phyloP scores from a whole-genome alignment of 768 basidiomycete genomes.

The Mycena vulgaris region DNA sequence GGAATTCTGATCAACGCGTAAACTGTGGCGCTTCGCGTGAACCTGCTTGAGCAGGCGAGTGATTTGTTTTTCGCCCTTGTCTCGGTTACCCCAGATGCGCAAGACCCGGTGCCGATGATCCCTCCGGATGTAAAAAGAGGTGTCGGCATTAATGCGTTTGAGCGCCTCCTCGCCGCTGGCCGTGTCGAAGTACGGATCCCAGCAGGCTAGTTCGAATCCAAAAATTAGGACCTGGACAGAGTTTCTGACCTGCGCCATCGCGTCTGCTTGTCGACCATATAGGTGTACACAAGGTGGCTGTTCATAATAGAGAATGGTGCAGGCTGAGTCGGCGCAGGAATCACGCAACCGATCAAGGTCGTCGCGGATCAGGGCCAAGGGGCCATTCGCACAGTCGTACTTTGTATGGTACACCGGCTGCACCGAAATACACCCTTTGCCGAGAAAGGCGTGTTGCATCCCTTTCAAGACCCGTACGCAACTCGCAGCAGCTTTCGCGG shows the following conservation, averaged over 20 bases:
- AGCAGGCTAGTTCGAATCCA: conserved; percentile 21
- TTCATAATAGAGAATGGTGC: conserved; percentile 15
- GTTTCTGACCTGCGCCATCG: neutral
- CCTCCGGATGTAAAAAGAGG: conserved; percentile 24
- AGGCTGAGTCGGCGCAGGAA: neutral
- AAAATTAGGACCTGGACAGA: conserved; percentile 30
- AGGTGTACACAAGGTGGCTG: conserved; percentile 26
- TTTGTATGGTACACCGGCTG: conserved; percentile 18
- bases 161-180: conserved; percentile 23
- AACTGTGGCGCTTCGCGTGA: conserved; percentile 21
- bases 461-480: conserved; percentile 14
- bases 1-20: neutral
- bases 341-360: conserved; percentile 18
- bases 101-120: conserved; percentile 26
- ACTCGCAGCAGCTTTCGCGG: neutral
- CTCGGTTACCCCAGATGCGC: conserved; percentile 33
- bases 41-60: conserved; percentile 25
- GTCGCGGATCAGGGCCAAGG: conserved; percentile 26
- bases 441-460: conserved; percentile 28
- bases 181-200: conserved; percentile 35
- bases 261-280: conserved; percentile 18
- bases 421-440: conserved; percentile 19
- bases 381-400: conserved; percentile 23
- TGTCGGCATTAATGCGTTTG: conserved; percentile 18
- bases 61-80: conserved; percentile 25